Evolutionary conservation across 768 basidiomycete genomes (phyloP).

Genomic region (Pisolithus marmoratus): DNA sequence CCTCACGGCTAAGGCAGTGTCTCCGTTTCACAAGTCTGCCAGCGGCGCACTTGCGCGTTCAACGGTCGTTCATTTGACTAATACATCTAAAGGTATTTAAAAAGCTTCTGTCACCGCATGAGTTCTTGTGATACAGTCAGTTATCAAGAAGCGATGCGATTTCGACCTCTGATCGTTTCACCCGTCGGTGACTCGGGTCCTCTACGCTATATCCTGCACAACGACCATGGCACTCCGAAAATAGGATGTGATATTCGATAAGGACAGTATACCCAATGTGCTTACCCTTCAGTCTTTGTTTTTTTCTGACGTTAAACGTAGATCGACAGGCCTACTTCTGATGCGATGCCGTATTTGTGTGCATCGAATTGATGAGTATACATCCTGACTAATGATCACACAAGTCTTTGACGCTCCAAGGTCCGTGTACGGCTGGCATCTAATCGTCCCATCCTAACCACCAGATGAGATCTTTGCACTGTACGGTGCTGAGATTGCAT

Average conservation of each 20-base stretch:
- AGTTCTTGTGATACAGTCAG: no score
- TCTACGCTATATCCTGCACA: neutral
- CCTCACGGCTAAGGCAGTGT: no score
- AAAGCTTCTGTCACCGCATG: no score
- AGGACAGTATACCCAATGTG: conserved; percentile 57
- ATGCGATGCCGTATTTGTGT: conserved; percentile 74
- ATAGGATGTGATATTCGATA: conserved; percentile 67
- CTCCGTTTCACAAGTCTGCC: no score
- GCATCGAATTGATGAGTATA: conserved; percentile 75
- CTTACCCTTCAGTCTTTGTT: neutral
- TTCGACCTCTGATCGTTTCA: no score
- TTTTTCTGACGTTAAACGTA: conserved; percentile 1
- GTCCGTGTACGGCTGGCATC: no score
- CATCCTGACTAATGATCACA: conserved; percentile 3
- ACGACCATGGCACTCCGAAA: conserved; percentile 8
- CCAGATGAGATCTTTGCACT: conserved; percentile 68
- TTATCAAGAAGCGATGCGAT: no score
- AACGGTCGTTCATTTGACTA: no score
- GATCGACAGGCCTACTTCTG: conserved; percentile 52
- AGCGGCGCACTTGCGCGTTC: no score
- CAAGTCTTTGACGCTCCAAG: neutral
- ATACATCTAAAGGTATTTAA: no score
- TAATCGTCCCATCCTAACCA: neutral
- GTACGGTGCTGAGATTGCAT: conserved; percentile 75
- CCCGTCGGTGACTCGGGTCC: no score